Conservation (phyloP, 176 grass and related monocot species). For the Stipa capillata region DNA sequence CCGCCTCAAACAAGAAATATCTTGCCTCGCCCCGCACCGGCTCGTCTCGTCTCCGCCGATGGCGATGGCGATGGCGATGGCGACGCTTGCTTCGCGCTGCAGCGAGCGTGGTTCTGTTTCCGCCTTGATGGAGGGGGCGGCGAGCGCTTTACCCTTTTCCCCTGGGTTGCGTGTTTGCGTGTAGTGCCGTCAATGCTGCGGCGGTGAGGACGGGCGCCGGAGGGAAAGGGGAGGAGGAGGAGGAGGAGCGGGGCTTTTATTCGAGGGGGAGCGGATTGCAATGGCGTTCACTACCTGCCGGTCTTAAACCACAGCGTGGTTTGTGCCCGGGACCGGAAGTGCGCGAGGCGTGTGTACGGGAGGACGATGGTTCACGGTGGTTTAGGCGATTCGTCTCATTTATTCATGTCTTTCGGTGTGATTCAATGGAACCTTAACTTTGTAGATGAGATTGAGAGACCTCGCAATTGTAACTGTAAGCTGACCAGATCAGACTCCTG, state of each 20-base stretch:
- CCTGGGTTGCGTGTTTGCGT: constrained; percentile 12
- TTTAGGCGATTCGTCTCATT: background rate
- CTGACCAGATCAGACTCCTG: background rate
- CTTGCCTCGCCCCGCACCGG: background rate
- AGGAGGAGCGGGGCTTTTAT: background rate
- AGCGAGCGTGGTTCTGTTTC: background rate
- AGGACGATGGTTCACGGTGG: background rate
- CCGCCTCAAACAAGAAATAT: background rate
- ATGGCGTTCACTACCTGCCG: constrained; percentile 15
- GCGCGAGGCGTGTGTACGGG: background rate
- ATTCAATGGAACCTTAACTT: background rate
- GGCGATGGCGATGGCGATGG: no score
- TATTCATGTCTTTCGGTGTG: background rate
- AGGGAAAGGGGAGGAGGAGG: background rate
- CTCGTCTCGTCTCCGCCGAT: no score
- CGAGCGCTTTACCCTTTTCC: background rate
- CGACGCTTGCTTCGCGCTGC: background rate
- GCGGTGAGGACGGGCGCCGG: background rate
- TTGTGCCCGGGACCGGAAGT: background rate
- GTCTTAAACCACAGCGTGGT: background rate
- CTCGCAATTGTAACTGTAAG: background rate
- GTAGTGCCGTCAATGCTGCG: constrained; percentile 16
- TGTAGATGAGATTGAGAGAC: background rate
- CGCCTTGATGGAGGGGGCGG: background rate
- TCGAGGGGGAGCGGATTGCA: background rate